Conservation (phyloP, 257 asterid species). For the Phtheirospermum japonicum region DNA sequence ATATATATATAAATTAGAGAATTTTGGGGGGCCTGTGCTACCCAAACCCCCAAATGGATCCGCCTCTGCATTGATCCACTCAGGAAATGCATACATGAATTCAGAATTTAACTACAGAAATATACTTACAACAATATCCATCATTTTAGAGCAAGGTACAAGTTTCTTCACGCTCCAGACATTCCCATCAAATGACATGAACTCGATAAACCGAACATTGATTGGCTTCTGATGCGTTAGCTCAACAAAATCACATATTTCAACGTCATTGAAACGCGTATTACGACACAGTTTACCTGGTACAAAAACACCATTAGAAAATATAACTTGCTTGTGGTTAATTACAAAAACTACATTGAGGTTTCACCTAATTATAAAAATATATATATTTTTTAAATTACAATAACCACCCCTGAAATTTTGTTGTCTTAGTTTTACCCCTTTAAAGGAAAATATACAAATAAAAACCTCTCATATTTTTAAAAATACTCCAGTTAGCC, state of each 20-base stretch:
- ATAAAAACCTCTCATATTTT: too few relatives aligned
- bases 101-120: slow-evolving; percentile 25
- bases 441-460: too few relatives aligned
- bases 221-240: slow-evolving; percentile 90
- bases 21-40: too few relatives aligned
- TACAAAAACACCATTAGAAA: slow-evolving; percentile 26
- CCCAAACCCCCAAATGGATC: too few relatives aligned
- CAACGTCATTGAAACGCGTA: slow-evolving; percentile 99
- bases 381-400: too few relatives aligned
- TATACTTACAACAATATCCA: slow-evolving; percentile 91
- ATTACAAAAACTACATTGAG: too few relatives aligned
- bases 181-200: slow-evolving; percentile 98
- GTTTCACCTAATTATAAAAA: too few relatives aligned
- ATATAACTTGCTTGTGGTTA: slow-evolving; percentile 8
- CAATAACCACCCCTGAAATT: too few relatives aligned
- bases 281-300: slow-evolving; percentile 94
- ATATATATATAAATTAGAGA: too few relatives aligned
- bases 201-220: slow-evolving; percentile 91
- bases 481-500: too few relatives aligned
- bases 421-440: too few relatives aligned
- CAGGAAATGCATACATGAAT: slow-evolving; percentile 26
- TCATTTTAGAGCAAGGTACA: slow-evolving; percentile 85
- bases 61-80: slow-evolving; percentile 36
- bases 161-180: slow-evolving; percentile 98
- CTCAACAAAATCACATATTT: slow-evolving; percentile 85